These are phyloP conservation scores for Prillingera fragicola DNA, from an alignment of 1,284 basidiomycete genomes.

Conservation along the genomic window DNA sequence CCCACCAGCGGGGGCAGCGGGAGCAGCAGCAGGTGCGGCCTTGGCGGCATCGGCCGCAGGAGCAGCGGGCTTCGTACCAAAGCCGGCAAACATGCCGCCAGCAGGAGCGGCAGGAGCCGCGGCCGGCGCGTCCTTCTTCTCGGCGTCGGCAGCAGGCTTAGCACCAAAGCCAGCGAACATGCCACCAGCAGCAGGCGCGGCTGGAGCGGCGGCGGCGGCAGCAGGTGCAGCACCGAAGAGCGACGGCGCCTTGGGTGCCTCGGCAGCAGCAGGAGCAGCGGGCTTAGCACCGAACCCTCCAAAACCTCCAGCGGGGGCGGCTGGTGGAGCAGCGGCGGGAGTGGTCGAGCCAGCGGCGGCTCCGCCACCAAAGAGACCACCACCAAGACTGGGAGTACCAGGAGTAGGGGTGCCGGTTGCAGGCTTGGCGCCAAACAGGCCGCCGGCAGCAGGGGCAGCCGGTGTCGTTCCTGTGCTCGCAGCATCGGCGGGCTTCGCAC, in stretches of 20 bases:
- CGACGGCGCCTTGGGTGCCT: no score
- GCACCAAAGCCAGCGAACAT: constrained; percentile 28
- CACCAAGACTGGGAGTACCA: constrained; percentile 12
- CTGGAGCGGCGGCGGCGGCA: constrained; percentile 11
- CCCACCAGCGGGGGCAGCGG: constrained; percentile 27
- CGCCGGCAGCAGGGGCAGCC: constrained; percentile 21
- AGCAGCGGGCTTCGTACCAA: constrained; percentile 19
- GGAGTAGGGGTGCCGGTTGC: constrained; percentile 19
- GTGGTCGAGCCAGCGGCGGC: constrained; percentile 19
- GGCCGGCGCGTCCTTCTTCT: constrained; percentile 19
- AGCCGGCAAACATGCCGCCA: constrained; percentile 16
- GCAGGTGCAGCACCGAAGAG: no score
- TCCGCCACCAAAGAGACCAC: constrained; percentile 30
- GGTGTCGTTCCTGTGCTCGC: constrained; percentile 9
- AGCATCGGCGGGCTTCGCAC: constrained; percentile 22
- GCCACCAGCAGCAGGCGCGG: constrained; percentile 19
- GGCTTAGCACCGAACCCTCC: constrained; percentile 17
- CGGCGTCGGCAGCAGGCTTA: constrained; percentile 16
- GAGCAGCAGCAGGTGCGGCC: constrained; percentile 7
- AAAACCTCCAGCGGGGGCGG: constrained; percentile 19
- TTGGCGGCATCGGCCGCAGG: background rate
- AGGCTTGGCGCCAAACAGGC: constrained; percentile 28
- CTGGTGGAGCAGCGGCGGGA: constrained; percentile 12
- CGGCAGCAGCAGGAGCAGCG: constrained; percentile 17
- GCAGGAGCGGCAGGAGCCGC: constrained; percentile 20